These are phyloP conservation scores for Tuber microsphaerosporum DNA, from an alignment of 495 filamentous ascomycete genomes.

Conservation along the genomic window DNA sequence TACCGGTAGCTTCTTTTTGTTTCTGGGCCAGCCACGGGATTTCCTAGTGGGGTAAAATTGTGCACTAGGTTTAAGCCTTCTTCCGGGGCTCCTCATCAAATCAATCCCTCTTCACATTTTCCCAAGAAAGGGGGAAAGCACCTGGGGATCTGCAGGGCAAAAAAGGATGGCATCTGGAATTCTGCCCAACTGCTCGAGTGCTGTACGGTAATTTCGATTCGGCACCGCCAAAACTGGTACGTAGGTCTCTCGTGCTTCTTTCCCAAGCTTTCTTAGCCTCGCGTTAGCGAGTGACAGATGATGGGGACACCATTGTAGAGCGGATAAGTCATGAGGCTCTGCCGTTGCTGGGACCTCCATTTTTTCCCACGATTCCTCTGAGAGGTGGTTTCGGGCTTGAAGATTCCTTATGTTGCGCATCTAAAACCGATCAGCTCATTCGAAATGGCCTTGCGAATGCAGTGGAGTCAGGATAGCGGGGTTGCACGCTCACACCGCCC, in stretches of 20 bases:
- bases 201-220: not conserved
- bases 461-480: conserved; percentile 18
- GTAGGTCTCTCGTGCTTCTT: not conserved
- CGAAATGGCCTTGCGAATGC: not conserved
- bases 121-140: not conserved
- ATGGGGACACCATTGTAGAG: not conserved
- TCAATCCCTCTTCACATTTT: not conserved
- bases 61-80: not conserved
- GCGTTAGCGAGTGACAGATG: not conserved
- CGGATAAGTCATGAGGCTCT: not conserved
- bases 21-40: too few relatives aligned
- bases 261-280: not conserved
- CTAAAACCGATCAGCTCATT: not conserved
- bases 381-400: not conserved
- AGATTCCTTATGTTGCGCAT: not conserved
- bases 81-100: not conserved
- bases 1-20: not conserved
- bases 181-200: not conserved
- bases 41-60: too few relatives aligned
- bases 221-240: not conserved
- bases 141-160: not conserved
- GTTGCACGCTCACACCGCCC: conserved; percentile 23
- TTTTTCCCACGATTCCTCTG: not conserved
- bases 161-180: not conserved
- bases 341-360: not conserved